Conservation (phyloP, 768 basidiomycete species). For the Rhodotorula graminis region DNA sequence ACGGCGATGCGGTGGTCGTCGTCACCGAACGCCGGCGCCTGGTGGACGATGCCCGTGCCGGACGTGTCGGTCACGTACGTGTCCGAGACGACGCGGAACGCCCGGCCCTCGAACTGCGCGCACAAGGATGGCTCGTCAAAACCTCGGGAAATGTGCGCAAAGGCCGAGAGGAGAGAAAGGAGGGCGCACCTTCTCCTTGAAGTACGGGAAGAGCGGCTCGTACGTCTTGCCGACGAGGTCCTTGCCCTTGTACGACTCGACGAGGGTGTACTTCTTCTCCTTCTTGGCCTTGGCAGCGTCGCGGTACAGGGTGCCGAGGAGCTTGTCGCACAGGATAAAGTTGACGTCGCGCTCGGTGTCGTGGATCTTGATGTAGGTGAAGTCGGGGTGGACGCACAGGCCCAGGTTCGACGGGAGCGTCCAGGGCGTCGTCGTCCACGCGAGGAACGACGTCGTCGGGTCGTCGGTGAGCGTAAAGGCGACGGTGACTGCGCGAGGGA, state of each 20-base stretch:
- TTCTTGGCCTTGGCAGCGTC: conserved; percentile 95
- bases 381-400: conserved; percentile 93
- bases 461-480: conserved; percentile 91
- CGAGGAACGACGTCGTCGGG: conserved; percentile 77
- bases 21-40: conserved; percentile 96
- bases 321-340: conserved; percentile 83
- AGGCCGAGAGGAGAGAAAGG: not conserved
- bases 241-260: conserved; percentile 77
- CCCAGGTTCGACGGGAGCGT: conserved; percentile 92
- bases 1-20: conserved; percentile 94
- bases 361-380: conserved; percentile 92
- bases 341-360: conserved; percentile 79
- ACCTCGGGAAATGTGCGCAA: not conserved
- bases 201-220: conserved; percentile 91
- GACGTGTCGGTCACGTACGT: conserved; percentile 88
- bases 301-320: conserved; percentile 85
- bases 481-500: conserved; percentile 63
- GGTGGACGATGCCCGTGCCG: conserved; percentile 97
- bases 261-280: conserved; percentile 58
- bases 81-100: conserved; percentile 82
- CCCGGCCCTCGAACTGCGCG: conserved; percentile 76
- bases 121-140: not conserved
- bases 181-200: conserved; percentile 78
- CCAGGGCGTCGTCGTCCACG: conserved; percentile 99
- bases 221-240: conserved; percentile 98